Base-by-base conservation (phyloP, 1,284 basidiomycete genomes). In the Hymenochaete sp. region DNA sequence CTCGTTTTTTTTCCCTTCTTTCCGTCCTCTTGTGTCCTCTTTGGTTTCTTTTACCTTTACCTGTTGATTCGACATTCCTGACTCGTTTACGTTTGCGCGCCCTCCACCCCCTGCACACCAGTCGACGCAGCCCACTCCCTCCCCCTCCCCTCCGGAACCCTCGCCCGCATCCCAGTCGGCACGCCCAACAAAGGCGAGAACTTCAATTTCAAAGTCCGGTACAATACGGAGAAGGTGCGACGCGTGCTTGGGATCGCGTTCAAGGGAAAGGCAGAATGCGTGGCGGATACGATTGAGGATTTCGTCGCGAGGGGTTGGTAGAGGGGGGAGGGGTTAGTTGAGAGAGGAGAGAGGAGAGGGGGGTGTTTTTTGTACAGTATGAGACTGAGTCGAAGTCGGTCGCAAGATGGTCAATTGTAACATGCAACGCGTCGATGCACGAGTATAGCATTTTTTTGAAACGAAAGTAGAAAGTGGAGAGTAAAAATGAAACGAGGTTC, bases 231-330 rank as follows among this genome's bases (percentile, higher is more conserved):
- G n/a, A 40, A 42, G 14, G 38, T 44, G 16, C 27, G 32, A 19
- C 31, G 14, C 11, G 39, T 45, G 10, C 44, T 45, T 13, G 44
- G 44, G 2, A 45, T 49, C 6, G 27, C 42, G 25, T 45, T 37
- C 24, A n/a, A n/a, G n/a, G n/a, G n/a, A n/a, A n/a, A n/a, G 16
- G 7, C 2, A 19, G 39, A 38, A 19, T 38, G 39, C 3, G 39
- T 45, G 33, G 43, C 38, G 32, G 48, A 50, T 22, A 50, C 32
- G 5, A 41, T 50, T 22, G 45, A 46, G 33, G 37, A 43, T 22
- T 47, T 50, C 11, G 43, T 43, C 26, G 14, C 33, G 24, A 38
- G 45, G 27, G 52, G 52, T 27, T 53, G 52, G 52, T 40, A 21
- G 37, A 35, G n/a, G n/a, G n/a, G n/a, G n/a, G n/a, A n/a, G n/a